phyloP scores from a whole-genome alignment of 2,329 filamentous ascomycete genomes.

The Xylaria sp. region DNA sequence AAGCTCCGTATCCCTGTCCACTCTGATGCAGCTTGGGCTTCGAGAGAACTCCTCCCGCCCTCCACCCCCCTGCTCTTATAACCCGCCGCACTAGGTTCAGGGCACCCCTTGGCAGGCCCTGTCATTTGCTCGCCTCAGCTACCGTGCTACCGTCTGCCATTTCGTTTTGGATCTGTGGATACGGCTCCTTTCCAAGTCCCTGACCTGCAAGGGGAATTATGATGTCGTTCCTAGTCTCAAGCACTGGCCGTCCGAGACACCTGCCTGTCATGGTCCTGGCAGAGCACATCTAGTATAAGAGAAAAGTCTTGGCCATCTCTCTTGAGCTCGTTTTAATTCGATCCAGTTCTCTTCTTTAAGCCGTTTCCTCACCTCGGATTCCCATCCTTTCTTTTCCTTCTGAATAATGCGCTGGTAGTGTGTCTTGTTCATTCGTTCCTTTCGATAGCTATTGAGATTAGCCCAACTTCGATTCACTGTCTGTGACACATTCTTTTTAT shows the following conservation, averaged over 20 bases:
- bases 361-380: slow-evolving; percentile 37
- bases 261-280: slow-evolving; percentile 27
- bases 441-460: slow-evolving; percentile 43
- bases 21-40: slow-evolving; percentile 30
- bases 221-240: slow-evolving; percentile 39
- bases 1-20: slow-evolving; percentile 33
- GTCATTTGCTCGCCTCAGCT: slow-evolving; percentile 41
- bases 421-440: slow-evolving; percentile 57
- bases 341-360: slow-evolving; percentile 37
- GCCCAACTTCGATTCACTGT: slow-evolving; percentile 46
- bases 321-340: slow-evolving; percentile 38
- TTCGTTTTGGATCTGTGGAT: slow-evolving; percentile 51
- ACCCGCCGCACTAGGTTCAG: slow-evolving; percentile 11
- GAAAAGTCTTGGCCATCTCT: slow-evolving; percentile 47
- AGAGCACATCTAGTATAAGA: slow-evolving; percentile 46
- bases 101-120: slow-evolving; percentile 36
- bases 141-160: slow-evolving; percentile 41
- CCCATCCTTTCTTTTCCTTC: slow-evolving; percentile 44
- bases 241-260: slow-evolving; percentile 36
- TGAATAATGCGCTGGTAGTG: slow-evolving; percentile 55
- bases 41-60: slow-evolving; percentile 31
- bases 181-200: slow-evolving; percentile 41
- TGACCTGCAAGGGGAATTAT: slow-evolving; percentile 34
- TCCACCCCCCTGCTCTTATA: slow-evolving; percentile 20
- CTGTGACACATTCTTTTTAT: slow-evolving; percentile 53